phyloP scores from a whole-genome alignment of 768 basidiomycete genomes.

The Cubamyces sp. region DNA sequence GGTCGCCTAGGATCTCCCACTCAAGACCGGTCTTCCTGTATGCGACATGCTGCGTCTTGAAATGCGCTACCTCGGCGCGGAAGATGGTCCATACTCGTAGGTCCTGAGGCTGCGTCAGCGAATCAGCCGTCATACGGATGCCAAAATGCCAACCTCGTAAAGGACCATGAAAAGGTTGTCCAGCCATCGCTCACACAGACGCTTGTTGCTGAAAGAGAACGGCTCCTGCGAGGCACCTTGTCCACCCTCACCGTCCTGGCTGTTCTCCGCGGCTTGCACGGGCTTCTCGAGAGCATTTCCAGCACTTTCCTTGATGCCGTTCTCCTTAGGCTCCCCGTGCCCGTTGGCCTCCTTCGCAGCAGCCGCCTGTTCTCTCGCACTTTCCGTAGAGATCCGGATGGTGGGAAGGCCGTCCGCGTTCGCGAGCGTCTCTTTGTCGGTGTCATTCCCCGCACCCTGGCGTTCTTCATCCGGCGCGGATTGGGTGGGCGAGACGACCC shows the following conservation, averaged over 20 bases:
- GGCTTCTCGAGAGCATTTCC: slow-evolving; percentile 46
- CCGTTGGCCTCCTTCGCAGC: slow-evolving; percentile 48
- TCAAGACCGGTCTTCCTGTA: slow-evolving; percentile 96
- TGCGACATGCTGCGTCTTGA: slow-evolving; percentile 97
- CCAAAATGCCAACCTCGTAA: slow-evolving; percentile 73
- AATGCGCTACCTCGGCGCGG: slow-evolving; percentile 97
- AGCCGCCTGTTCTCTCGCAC: slow-evolving; percentile 44
- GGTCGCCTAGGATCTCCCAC: slow-evolving; percentile 97
- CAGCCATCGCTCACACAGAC: slow-evolving; percentile 96
- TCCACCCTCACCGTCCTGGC: slow-evolving; percentile 31
- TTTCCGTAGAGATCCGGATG: slow-evolving; percentile 63
- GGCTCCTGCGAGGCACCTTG: slow-evolving; percentile 49
- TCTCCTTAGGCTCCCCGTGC: slow-evolving; percentile 45
- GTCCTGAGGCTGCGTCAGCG: slow-evolving; percentile 57
- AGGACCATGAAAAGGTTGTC: slow-evolving; percentile 98
- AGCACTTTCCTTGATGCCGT: slow-evolving; percentile 31
- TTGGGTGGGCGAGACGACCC: slow-evolving; percentile 48
- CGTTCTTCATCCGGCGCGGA: slow-evolving; percentile 31
- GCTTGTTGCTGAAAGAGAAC: slow-evolving; percentile 94
- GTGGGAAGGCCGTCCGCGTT: slow-evolving; percentile 49
- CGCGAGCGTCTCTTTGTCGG: slow-evolving; percentile 32
- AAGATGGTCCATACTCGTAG: slow-evolving; percentile 98
- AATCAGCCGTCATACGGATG: background rate
- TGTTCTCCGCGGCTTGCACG: slow-evolving; percentile 44
- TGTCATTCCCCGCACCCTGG: slow-evolving; percentile 24